Evolutionary conservation across 768 basidiomycete genomes (phyloP).

Genomic region (Gloeopeniophorella convolvens): DNA sequence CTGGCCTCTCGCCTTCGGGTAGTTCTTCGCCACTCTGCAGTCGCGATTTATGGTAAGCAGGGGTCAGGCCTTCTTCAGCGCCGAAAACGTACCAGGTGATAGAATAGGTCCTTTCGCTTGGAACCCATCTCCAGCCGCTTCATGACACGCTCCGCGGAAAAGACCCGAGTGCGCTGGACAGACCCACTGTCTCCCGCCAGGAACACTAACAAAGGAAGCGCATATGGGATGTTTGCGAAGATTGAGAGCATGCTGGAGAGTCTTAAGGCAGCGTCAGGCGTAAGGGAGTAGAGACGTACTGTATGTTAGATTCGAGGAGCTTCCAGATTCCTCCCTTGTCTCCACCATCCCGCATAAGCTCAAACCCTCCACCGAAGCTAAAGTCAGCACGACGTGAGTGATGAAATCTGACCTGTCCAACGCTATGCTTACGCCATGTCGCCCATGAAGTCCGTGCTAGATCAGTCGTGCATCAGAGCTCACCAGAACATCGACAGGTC

Average conservation of each 20-base stretch:
- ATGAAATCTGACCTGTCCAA: background rate
- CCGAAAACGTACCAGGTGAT: constrained; percentile 29
- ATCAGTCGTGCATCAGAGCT: background rate
- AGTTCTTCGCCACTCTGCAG: constrained; percentile 2
- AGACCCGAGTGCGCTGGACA: background rate
- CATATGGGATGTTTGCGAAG: constrained; percentile 43
- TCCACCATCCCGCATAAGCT: background rate
- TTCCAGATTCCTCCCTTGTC: too few relatives aligned
- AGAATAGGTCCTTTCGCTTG: constrained; percentile 31
- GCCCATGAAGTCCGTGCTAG: constrained; percentile 37
- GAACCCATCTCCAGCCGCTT: background rate
- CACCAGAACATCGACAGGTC: too few relatives aligned
- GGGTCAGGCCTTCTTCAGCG: background rate
- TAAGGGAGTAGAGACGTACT: too few relatives aligned
- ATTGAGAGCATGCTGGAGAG: constrained; percentile 36
- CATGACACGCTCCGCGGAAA: background rate
- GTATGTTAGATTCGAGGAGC: too few relatives aligned
- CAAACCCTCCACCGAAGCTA: too few relatives aligned
- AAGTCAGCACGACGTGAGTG: too few relatives aligned
- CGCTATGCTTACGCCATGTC: constrained; percentile 34
- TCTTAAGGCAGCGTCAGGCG: too few relatives aligned
- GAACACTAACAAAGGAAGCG: background rate
- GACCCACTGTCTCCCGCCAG: background rate
- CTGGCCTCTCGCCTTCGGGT: too few relatives aligned
- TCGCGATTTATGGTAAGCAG: background rate